These are phyloP conservation scores for Cladobotryum mycophilum DNA, from an alignment of 2,329 filamentous ascomycete genomes.

Conservation along the genomic window DNA sequence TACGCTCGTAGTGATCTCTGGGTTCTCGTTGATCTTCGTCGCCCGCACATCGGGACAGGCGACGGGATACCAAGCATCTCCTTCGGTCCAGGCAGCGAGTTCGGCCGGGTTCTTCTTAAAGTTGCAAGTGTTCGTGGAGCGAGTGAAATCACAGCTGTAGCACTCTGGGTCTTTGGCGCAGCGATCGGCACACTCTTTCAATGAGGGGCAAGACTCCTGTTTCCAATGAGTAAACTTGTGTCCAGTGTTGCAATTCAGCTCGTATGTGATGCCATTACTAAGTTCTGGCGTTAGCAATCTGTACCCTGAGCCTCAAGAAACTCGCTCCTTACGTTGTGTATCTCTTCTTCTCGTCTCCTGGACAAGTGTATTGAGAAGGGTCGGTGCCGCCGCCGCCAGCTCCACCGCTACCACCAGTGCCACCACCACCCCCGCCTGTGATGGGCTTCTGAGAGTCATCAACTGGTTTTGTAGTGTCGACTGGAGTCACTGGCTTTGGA, in stretches of 20 bases:
- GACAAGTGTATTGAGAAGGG: neutral
- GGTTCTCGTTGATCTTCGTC: neutral
- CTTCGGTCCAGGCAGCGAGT: neutral
- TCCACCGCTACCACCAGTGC: too few species aligned
- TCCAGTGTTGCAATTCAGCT: slow-evolving; percentile 9
- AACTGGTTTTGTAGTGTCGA: neutral
- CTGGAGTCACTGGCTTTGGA: neutral
- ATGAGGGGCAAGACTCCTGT: neutral
- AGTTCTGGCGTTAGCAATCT: neutral
- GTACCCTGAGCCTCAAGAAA: neutral
- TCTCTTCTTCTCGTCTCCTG: neutral
- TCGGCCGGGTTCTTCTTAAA: slow-evolving; percentile 2
- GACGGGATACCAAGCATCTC: slow-evolving; percentile 2
- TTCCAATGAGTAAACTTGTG: neutral
- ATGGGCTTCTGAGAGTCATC: slow-evolving; percentile 4
- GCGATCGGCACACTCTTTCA: slow-evolving; percentile 8
- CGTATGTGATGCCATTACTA: slow-evolving; percentile 7
- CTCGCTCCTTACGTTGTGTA: slow-evolving; percentile 4
- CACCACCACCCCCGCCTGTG: too few species aligned
- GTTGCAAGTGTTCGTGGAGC: neutral
- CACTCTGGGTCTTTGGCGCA: slow-evolving; percentile 3
- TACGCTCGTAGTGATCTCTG: neutral
- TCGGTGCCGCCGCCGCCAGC: neutral
- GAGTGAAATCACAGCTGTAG: slow-evolving; percentile 1
- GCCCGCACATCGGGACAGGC: neutral